Evolutionary conservation across 331 rosid species (phyloP).

Genomic region (Quercus tomentella): DNA sequence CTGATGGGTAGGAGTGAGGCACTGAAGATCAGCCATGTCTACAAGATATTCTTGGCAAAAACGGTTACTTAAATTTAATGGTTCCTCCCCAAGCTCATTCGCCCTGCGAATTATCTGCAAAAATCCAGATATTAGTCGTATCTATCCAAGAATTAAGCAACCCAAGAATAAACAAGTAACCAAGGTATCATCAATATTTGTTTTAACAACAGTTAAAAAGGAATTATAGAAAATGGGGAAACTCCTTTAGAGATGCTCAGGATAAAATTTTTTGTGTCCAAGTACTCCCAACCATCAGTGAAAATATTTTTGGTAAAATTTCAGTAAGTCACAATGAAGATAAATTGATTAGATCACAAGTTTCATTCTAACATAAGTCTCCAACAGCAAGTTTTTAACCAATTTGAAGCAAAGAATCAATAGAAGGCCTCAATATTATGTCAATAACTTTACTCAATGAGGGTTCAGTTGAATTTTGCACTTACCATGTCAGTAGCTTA

Average conservation of each 20-base stretch:
- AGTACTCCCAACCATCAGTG: background rate
- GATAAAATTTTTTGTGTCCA: background rate
- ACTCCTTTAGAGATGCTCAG: background rate
- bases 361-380: too few species aligned
- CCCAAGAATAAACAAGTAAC: background rate
- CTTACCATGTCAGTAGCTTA: background rate
- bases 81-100: conserved; percentile 80
- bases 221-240: background rate
- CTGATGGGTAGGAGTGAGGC: conserved; percentile 72
- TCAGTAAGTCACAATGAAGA: background rate
- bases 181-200: background rate
- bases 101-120: conserved; percentile 85
- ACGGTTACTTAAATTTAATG: conserved; percentile 60
- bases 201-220: background rate
- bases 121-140: conserved; percentile 24
- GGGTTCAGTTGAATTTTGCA: background rate
- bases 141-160: conserved; percentile 10
- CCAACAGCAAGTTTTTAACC: background rate
- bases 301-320: background rate
- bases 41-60: conserved; percentile 75
- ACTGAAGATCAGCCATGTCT: conserved; percentile 82
- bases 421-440: background rate
- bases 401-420: background rate
- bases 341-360: background rate
- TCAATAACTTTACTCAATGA: background rate